Conservation (phyloP, 2,329 filamentous ascomycete species). For the Colletotrichum aenigma region DNA sequence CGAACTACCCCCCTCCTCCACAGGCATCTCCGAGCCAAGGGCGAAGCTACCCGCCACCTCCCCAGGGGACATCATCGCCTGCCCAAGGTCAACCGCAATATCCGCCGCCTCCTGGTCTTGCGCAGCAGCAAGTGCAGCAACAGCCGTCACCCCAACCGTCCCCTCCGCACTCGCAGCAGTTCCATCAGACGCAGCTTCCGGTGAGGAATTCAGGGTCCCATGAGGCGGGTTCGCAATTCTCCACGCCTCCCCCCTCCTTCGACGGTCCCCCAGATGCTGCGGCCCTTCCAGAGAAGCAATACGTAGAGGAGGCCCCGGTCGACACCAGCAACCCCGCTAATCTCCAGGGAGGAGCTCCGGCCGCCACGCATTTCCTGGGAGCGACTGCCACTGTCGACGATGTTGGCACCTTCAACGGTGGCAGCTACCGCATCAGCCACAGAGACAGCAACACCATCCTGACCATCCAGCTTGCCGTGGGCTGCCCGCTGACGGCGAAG, state of each 20-base stretch:
- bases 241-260: constrained; percentile 33
- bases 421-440: constrained; percentile 91
- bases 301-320: constrained; percentile 25
- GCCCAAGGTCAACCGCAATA: constrained; percentile 29
- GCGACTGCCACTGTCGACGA: constrained; percentile 73
- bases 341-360: constrained; percentile 42
- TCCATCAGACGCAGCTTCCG: constrained; percentile 26
- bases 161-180: constrained; percentile 28
- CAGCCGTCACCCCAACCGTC: constrained; percentile 27
- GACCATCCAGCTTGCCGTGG: constrained; percentile 87
- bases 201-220: constrained; percentile 9
- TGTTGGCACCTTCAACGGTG: constrained; percentile 95
- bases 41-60: constrained; percentile 25
- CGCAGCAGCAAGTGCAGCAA: constrained; percentile 31
- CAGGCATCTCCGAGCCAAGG: constrained; percentile 10
- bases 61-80: constrained; percentile 9
- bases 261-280: constrained; percentile 25
- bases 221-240: constrained; percentile 27
- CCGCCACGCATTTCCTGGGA: constrained; percentile 65
- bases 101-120: constrained; percentile 30
- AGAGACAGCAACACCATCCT: constrained; percentile 88
- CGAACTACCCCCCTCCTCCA: constrained; percentile 15
- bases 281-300: constrained; percentile 29
- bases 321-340: constrained; percentile 34
- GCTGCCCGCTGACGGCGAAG: constrained; percentile 81